phyloP scores from a whole-genome alignment of 108 stramenopile genomes.

The Stephanodiscus triporus region DNA sequence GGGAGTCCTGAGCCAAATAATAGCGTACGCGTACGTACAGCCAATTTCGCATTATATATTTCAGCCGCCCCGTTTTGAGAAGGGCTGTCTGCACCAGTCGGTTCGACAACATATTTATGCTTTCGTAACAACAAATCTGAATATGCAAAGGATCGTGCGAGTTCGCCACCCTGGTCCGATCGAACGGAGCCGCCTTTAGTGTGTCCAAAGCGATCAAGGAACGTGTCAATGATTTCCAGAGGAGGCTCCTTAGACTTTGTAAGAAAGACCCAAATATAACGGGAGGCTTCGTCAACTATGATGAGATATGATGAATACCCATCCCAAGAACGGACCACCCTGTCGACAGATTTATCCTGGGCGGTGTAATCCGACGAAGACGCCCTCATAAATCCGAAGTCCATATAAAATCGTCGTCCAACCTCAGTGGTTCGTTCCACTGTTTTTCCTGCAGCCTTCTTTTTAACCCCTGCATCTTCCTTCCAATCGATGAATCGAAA shows the following conservation, averaged over 20 bases:
- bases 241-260: conserved; percentile 18
- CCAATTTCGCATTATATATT: no score
- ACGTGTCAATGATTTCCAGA: not conserved
- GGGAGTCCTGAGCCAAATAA: no score
- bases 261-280: conserved; percentile 6
- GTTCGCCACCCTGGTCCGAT: conserved; percentile 11
- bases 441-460: not conserved
- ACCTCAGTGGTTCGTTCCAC: not conserved
- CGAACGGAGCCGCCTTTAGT: not conserved
- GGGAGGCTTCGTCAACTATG: not conserved
- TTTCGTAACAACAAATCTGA: no score
- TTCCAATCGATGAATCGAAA: not conserved
- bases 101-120: no score
- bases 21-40: no score
- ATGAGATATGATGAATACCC: conserved; percentile 5
- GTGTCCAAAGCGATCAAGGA: not conserved
- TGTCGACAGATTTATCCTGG: not conserved
- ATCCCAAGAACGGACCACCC: conserved; percentile 10
- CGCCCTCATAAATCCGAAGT: conserved; percentile 7
- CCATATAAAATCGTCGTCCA: conserved; percentile 3
- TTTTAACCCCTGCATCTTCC: not conserved
- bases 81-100: no score
- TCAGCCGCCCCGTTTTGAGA: no score
- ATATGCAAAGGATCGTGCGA: not conserved
- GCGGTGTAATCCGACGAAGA: not conserved